Percentiles rank a stretch among this genome's conserved stretches.
Conservation (phyloP, 495 filamentous ascomycete genomes). For the Monascus purpureus region DNA sequence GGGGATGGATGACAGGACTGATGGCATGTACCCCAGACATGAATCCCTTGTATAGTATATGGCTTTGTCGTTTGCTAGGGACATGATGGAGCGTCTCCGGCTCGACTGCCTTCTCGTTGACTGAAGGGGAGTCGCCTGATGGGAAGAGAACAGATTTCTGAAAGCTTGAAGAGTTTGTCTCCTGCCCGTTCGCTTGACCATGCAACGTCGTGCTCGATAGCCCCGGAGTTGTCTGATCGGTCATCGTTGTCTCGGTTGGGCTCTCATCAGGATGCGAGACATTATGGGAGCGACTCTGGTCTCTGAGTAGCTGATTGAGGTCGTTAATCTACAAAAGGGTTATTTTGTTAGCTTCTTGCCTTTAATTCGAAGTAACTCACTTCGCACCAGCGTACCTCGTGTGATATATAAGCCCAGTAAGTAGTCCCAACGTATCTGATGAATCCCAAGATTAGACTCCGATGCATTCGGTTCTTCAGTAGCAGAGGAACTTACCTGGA, state of each 20-base stretch:
- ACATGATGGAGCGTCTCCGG: conserved; percentile 32
- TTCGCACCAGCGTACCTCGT: conserved; percentile 20
- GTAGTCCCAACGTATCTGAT: conserved; percentile 36
- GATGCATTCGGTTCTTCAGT: not conserved
- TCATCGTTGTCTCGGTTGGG: conserved; percentile 8
- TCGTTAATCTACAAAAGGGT: conserved; percentile 25
- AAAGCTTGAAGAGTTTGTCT: conserved; percentile 9
- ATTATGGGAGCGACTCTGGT: conserved; percentile 28
- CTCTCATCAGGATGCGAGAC: conserved; percentile 10
- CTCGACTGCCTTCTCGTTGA: conserved; percentile 21
- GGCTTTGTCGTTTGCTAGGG: conserved; percentile 31
- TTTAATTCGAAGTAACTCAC: not conserved
- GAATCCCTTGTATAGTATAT: conserved; percentile 32
- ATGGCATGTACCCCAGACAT: conserved; percentile 35
- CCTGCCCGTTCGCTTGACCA: conserved; percentile 4
- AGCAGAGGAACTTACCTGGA: conserved; percentile 23
- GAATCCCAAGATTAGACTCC: conserved; percentile 3
- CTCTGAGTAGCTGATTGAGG: conserved; percentile 30
- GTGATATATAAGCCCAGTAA: conserved; percentile 39
- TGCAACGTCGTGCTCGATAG: conserved; percentile 13
- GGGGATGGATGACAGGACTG: conserved; percentile 30
- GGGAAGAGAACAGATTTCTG: conserved; percentile 28
- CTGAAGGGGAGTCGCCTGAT: conserved; percentile 22
- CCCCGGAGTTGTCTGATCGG: conserved; percentile 4
- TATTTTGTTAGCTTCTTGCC: conserved; percentile 4